Evolutionary conservation across 176 grass and related monocot genomes (phyloP).

Genomic region (Saccharum officinarum): DNA sequence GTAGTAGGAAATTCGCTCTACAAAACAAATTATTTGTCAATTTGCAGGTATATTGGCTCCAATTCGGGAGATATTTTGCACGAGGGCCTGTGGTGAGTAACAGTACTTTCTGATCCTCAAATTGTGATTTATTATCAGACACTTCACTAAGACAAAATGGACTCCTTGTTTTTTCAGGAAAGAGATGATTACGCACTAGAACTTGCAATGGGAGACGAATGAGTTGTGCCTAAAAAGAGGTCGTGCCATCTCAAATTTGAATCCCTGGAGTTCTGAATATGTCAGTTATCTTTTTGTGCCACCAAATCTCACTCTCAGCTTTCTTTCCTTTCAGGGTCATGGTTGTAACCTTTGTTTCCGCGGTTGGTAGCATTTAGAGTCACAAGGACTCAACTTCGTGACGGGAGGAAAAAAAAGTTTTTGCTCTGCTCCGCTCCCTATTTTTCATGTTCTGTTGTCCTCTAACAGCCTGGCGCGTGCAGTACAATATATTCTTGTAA

Average conservation of each 20-base stretch:
- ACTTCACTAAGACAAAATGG: conserved; percentile 12
- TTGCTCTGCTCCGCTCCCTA: background rate
- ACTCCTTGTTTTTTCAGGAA: conserved; percentile 45
- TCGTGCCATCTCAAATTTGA: background rate
- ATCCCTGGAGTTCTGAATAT: background rate
- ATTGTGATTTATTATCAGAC: background rate
- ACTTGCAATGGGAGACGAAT: conserved; percentile 88
- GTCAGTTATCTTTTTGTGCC: background rate
- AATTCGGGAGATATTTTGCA: conserved; percentile 97
- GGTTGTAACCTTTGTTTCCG: background rate
- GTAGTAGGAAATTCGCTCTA: background rate
- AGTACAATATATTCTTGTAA: conserved; percentile 9
- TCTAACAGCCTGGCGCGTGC: background rate
- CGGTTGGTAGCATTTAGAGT: conserved; percentile 8
- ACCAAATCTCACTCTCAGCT: conserved; percentile 2
- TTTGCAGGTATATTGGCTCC: conserved; percentile 92
- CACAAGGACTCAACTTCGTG: background rate
- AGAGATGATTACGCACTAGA: conserved; percentile 93
- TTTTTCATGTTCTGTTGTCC: background rate
- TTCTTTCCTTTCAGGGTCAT: background rate
- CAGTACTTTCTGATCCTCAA: background rate
- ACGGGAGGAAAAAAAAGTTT: background rate
- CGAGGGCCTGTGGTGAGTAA: conserved; percentile 86
- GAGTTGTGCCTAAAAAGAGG: conserved; percentile 27
- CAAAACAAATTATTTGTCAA: conserved; percentile 6